phyloP scores from a whole-genome alignment of 1,139 yeast species.

The Meyerozyma smithsonii region DNA sequence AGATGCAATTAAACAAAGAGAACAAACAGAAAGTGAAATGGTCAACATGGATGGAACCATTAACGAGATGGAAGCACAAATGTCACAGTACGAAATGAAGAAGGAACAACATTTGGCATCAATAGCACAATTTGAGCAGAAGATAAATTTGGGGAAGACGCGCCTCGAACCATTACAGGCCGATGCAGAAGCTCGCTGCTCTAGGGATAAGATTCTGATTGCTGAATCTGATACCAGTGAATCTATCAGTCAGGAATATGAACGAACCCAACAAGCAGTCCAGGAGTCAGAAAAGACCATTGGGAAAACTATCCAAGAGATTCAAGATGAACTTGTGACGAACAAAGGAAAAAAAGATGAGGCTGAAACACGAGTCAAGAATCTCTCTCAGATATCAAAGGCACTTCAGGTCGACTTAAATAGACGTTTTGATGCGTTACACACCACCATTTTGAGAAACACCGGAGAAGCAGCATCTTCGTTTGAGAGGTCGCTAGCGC shows the following conservation, averaged over 20 bases:
- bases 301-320: conserved; percentile 35
- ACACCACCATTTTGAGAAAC: conserved; percentile 36
- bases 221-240: conserved; percentile 30
- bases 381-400: conserved; percentile 21
- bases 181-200: conserved; percentile 31
- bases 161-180: conserved; percentile 18
- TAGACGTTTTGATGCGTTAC: conserved; percentile 46
- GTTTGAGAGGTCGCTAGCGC: conserved; percentile 55
- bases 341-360: conserved; percentile 24
- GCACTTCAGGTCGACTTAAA: conserved; percentile 33
- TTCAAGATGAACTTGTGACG: conserved; percentile 27
- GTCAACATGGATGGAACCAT: conserved; percentile 12
- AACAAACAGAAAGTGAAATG: conserved; percentile 8
- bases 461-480: conserved; percentile 34
- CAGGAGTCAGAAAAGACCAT: conserved; percentile 33
- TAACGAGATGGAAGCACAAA: conserved; percentile 9
- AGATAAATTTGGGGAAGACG: conserved; percentile 14
- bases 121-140: conserved; percentile 12
- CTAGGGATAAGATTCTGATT: conserved; percentile 25
- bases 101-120: conserved; percentile 10
- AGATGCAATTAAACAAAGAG: conserved; percentile 8
- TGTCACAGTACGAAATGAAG: conserved; percentile 12
- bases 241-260: conserved; percentile 32
- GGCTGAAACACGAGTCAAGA: conserved; percentile 21
- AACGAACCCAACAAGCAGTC: conserved; percentile 27